A percentile compares a stretch with the other conserved stretches of the same genome.
phyloP scores from a whole-genome alignment of 2,329 filamentous ascomycete genomes.

The Aspergillus neotritici region DNA sequence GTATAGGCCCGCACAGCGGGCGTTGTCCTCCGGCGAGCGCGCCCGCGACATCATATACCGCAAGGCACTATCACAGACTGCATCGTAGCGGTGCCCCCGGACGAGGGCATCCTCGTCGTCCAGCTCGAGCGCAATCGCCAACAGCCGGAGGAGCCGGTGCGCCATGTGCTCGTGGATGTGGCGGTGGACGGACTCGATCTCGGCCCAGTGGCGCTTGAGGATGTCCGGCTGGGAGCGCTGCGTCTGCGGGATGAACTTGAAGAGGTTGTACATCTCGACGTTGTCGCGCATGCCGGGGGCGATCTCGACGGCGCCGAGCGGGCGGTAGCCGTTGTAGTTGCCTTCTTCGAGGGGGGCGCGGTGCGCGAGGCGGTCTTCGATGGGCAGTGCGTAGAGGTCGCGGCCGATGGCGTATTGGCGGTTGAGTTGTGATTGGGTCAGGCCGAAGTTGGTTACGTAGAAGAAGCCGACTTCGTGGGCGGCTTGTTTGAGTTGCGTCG shows the following conservation, averaged over 20 bases:
- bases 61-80: constrained; percentile 53
- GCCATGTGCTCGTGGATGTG: constrained; percentile 52
- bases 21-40: constrained; percentile 45
- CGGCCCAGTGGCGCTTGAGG: constrained; percentile 45
- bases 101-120: constrained; percentile 53
- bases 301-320: constrained; percentile 35
- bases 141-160: constrained; percentile 50
- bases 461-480: constrained; percentile 52
- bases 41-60: constrained; percentile 56
- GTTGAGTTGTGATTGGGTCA: constrained; percentile 53
- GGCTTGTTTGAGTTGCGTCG: constrained; percentile 50
- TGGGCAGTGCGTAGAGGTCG: constrained; percentile 50
- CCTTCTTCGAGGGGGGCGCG: constrained; percentile 47
- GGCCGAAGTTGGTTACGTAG: constrained; percentile 56
- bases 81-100: constrained; percentile 52
- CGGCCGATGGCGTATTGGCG: constrained; percentile 56
- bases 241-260: constrained; percentile 49
- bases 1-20: constrained; percentile 39
- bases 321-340: constrained; percentile 53
- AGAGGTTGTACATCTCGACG: constrained; percentile 56
- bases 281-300: constrained; percentile 43
- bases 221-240: constrained; percentile 44
- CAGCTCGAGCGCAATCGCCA: constrained; percentile 56
- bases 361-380: constrained; percentile 53
- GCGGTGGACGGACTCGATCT: constrained; percentile 52